Evolutionary conservation across 2,329 filamentous ascomycete genomes (phyloP).

Genomic region (Botryotinia narcissicola): DNA sequence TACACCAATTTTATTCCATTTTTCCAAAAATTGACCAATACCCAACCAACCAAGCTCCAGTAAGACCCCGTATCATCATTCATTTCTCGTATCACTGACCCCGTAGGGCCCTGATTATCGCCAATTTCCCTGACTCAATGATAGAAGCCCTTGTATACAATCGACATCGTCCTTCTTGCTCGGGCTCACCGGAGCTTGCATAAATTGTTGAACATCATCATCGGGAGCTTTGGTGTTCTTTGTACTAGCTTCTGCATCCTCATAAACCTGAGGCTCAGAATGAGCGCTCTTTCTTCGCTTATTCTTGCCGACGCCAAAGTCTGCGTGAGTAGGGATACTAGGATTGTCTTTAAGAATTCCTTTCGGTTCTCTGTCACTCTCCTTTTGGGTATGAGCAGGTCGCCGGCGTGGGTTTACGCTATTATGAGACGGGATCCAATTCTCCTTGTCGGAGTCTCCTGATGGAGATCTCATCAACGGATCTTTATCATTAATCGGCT

Average conservation of each 20-base stretch:
- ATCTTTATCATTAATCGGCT: slow-evolving; percentile 37
- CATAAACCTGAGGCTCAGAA: slow-evolving; percentile 50
- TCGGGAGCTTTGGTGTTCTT: slow-evolving; percentile 39
- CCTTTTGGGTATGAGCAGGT: slow-evolving; percentile 34
- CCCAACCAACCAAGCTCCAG: slow-evolving; percentile 19
- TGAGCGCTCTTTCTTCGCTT: slow-evolving; percentile 30
- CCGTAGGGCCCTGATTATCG: slow-evolving; percentile 39
- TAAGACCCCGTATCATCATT: slow-evolving; percentile 17
- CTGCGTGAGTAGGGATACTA: slow-evolving; percentile 30
- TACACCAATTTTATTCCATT: slow-evolving; percentile 7
- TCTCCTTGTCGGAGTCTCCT: slow-evolving; percentile 92
- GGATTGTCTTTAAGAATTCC: slow-evolving; percentile 34
- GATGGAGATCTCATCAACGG: slow-evolving; percentile 48
- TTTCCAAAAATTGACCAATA: background rate
- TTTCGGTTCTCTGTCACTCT: slow-evolving; percentile 26
- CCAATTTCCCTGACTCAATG: slow-evolving; percentile 91
- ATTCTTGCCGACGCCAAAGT: slow-evolving; percentile 29
- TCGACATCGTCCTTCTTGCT: slow-evolving; percentile 80
- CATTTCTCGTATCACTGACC: slow-evolving; percentile 12
- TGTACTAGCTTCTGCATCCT: slow-evolving; percentile 44
- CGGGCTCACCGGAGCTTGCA: slow-evolving; percentile 63
- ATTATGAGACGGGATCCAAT: slow-evolving; percentile 65
- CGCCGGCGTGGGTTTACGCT: slow-evolving; percentile 42
- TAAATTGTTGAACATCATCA: slow-evolving; percentile 70
- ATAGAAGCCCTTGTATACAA: slow-evolving; percentile 84